phyloP scores from a whole-genome alignment of 1,284 basidiomycete species.

The Microbotryum intermedium region DNA sequence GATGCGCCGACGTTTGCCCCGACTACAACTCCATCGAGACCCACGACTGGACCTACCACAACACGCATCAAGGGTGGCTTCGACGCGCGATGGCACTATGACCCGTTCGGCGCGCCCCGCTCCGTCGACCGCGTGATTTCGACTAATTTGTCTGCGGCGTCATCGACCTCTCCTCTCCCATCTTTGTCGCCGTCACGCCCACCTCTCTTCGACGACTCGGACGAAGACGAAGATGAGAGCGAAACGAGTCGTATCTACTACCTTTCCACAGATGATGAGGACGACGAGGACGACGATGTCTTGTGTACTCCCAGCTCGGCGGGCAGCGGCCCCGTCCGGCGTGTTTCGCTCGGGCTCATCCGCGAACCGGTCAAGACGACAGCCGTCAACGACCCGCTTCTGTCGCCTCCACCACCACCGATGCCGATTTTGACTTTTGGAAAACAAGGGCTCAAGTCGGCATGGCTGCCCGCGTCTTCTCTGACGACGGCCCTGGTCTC shows the following conservation, averaged over 20 bases:
- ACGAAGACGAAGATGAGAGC: conserved; percentile 12
- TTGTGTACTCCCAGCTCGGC: background rate
- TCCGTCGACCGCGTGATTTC: no score
- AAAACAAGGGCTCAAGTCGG: background rate
- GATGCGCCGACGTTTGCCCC: no score
- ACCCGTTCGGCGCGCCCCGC: no score
- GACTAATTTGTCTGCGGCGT: no score
- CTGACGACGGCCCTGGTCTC: background rate
- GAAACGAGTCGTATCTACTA: background rate
- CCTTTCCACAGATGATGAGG: background rate
- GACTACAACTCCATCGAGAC: no score
- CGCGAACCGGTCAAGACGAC: conserved; percentile 3
- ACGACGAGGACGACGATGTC: background rate
- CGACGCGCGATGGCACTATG: no score
- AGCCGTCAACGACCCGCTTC: conserved; percentile 21
- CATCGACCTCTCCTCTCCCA: no score
- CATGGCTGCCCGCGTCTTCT: conserved; percentile 13
- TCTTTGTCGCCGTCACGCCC: background rate
- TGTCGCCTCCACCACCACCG: conserved; percentile 2
- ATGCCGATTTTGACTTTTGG: conserved; percentile 3
- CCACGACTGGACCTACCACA: no score
- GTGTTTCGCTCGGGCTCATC: background rate
- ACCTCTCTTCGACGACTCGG: conserved; percentile 18
- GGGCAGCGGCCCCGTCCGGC: background rate
- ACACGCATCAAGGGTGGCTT: no score